These are phyloP conservation scores for Eimeria brunetti DNA, from an alignment of 169 alveolate genomes.

Conservation along the genomic window DNA sequence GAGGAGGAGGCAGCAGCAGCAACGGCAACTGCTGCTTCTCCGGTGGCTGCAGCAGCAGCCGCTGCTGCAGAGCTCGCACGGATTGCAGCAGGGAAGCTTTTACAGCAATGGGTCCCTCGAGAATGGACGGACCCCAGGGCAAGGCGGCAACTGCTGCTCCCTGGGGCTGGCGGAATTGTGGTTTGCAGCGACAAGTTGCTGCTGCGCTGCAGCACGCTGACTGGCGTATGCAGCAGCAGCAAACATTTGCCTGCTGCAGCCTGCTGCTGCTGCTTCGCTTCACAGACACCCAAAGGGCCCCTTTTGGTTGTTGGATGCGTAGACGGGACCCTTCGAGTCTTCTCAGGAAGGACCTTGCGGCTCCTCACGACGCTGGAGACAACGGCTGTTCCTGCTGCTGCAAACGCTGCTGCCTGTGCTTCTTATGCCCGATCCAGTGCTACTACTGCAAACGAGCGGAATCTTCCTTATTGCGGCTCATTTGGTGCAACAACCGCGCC, in stretches of 20 bases:
- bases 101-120: slow-evolving; percentile 39
- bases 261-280: slow-evolving; percentile 57
- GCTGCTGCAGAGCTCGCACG: slow-evolving; percentile 60
- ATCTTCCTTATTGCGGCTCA: background rate
- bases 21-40: slow-evolving; percentile 35
- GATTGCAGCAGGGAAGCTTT: background rate
- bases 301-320: slow-evolving; percentile 36
- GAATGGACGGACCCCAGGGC: slow-evolving; percentile 20
- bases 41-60: slow-evolving; percentile 34
- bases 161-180: slow-evolving; percentile 68
- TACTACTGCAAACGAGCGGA: background rate
- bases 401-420: background rate
- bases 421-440: background rate
- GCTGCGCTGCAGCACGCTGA: slow-evolving; percentile 51
- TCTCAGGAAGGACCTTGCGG: slow-evolving; percentile 41
- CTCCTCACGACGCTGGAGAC: slow-evolving; percentile 10
- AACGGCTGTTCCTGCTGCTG: background rate
- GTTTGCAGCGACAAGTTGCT: slow-evolving; percentile 37
- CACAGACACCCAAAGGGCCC: slow-evolving; percentile 39
- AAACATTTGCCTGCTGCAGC: slow-evolving; percentile 48
- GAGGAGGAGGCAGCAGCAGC: slow-evolving; percentile 63
- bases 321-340: slow-evolving; percentile 20
- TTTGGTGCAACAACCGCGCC: background rate
- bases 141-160: background rate
- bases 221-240: slow-evolving; percentile 65